Evolutionary conservation across 1,284 basidiomycete species (phyloP).

Genomic region (Sanguinoderma infundibulare): DNA sequence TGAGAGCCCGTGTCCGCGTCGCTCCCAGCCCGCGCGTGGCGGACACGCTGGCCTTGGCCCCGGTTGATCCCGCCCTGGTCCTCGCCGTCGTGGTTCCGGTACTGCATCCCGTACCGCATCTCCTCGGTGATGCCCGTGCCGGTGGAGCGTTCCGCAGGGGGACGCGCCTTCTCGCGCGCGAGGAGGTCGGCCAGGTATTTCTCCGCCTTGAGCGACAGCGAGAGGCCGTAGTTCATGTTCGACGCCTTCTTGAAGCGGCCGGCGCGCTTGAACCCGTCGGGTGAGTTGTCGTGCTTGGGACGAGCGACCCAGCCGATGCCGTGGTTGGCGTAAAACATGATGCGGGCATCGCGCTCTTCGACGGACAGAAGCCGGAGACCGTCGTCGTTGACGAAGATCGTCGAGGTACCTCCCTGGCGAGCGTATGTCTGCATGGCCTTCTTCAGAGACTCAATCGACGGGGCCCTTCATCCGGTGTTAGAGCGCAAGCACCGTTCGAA

Average conservation of each 20-base stretch:
- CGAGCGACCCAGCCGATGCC: constrained; percentile 86
- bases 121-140: constrained; percentile 28
- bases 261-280: constrained; percentile 75
- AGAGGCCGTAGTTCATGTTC: constrained; percentile 87
- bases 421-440: constrained; percentile 50
- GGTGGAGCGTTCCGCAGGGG: constrained; percentile 6
- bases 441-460: constrained; percentile 52
- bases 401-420: constrained; percentile 56
- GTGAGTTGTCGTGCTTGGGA: constrained; percentile 62
- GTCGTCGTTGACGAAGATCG: constrained; percentile 58
- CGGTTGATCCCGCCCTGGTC: constrained; percentile 33
- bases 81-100: constrained; percentile 39
- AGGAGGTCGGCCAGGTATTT: constrained; percentile 60
- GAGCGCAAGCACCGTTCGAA: neutral
- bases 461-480: constrained; percentile 31
- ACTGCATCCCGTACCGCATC: constrained; percentile 39
- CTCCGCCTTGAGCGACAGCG: constrained; percentile 76
- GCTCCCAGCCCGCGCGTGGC: neutral
- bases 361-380: constrained; percentile 55
- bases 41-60: constrained; percentile 25
- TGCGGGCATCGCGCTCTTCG: constrained; percentile 67
- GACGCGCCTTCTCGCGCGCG: constrained; percentile 34
- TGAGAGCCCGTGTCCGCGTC: constrained; percentile 20
- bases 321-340: constrained; percentile 79
- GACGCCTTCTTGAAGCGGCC: constrained; percentile 91